These are phyloP conservation scores for Hymenoscyphus scutula DNA, from an alignment of 2,329 filamentous ascomycete species.

Conservation along the genomic window DNA sequence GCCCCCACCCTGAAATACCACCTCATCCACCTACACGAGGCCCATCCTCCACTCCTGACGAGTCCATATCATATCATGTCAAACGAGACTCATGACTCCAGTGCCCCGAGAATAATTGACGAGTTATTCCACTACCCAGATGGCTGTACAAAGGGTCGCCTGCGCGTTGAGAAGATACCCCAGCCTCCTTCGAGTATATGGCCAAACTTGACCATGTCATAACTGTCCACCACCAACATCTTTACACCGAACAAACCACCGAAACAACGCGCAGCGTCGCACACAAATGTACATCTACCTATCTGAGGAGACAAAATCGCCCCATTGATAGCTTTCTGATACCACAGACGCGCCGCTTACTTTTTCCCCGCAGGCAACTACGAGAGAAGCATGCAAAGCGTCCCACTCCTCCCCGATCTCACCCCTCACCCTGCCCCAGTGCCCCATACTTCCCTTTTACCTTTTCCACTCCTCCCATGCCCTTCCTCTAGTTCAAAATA, in stretches of 20 bases:
- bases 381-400: no score
- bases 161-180: no score
- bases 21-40: background rate
- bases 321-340: background rate
- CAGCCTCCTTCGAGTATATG: no score
- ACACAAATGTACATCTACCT: no score
- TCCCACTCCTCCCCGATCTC: background rate
- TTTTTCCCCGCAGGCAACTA: background rate
- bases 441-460: constrained; percentile 11
- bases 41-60: background rate
- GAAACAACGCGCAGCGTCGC: no score
- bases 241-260: no score
- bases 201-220: no score
- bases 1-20: background rate
- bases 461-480: constrained; percentile 18
- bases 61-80: background rate
- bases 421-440: background rate
- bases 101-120: background rate
- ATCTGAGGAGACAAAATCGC: background rate
- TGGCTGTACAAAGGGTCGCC: no score
- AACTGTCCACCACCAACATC: no score
- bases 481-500: constrained; percentile 1
- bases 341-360: background rate
- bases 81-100: background rate
- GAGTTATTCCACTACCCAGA: background rate